Conservation (phyloP, 805 yeast species). For the Teunomyces kruisii region DNA sequence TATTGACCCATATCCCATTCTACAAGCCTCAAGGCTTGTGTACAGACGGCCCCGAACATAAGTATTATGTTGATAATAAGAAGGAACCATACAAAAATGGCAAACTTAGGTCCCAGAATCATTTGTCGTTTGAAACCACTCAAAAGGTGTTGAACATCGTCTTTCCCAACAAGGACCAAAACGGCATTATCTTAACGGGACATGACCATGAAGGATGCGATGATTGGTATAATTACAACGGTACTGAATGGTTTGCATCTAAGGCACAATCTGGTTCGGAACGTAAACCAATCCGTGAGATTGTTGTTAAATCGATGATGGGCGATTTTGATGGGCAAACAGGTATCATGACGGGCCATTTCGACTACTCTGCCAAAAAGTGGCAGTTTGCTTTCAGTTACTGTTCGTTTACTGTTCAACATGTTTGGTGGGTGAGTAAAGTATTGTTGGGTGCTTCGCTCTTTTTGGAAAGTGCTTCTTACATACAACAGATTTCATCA, state of each 20-base stretch:
- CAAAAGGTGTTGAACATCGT: conserved; percentile 69
- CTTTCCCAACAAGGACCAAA: conserved; percentile 58
- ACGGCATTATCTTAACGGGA: conserved; percentile 86
- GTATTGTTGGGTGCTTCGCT: conserved; percentile 37
- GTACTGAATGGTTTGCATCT: conserved; percentile 60
- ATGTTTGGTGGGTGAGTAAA: conserved; percentile 93
- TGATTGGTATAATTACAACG: conserved; percentile 52
- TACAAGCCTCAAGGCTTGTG: conserved; percentile 82
- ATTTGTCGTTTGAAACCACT: conserved; percentile 64
- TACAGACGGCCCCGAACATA: conserved; percentile 73
- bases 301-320: conserved; percentile 92
- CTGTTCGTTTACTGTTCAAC: conserved; percentile 86
- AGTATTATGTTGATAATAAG: conserved; percentile 49
- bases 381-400: conserved; percentile 72
- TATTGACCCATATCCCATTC: conserved; percentile 88
- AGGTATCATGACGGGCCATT: conserved; percentile 79
- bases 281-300: conserved; percentile 57
- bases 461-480: conserved; percentile 10
- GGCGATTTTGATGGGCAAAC: conserved; percentile 92
- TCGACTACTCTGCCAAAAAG: conserved; percentile 32
- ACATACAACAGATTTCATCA: background rate
- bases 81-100: conserved; percentile 69
- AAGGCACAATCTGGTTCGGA: conserved; percentile 31
- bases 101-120: conserved; percentile 80
- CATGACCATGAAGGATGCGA: conserved; percentile 97